Percentiles rank a stretch among this genome's conserved stretches.
Conservation (phyloP, 2,329 filamentous ascomycete species). For the Sphaerostilbella broomeana region DNA sequence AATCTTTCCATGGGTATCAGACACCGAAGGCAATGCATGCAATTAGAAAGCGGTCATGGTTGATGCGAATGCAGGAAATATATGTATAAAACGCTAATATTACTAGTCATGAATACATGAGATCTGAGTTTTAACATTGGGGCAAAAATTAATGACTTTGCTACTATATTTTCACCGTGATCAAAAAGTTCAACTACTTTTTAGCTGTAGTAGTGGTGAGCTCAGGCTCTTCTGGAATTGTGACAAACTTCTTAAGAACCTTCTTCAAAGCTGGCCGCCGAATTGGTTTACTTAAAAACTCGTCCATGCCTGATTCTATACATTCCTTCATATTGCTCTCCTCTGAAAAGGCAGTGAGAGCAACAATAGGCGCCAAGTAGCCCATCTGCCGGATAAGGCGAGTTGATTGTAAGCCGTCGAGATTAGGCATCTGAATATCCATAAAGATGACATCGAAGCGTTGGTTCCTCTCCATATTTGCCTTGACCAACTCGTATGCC, state of each 20-base stretch:
- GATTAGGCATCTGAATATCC: conserved; percentile 93
- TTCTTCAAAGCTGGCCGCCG: conserved; percentile 78
- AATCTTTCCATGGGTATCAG: too few species aligned
- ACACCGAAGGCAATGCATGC: too few species aligned
- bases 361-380: conserved; percentile 82
- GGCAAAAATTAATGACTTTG: too few species aligned
- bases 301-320: conserved; percentile 86
- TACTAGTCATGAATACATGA: too few species aligned
- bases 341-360: conserved; percentile 82
- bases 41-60: too few species aligned
- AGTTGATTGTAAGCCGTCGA: conserved; percentile 83
- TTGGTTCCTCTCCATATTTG: conserved; percentile 65
- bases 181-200: too few species aligned
- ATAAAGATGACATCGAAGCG: conserved; percentile 88
- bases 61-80: too few species aligned
- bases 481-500: conserved; percentile 78
- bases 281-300: conserved; percentile 74
- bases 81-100: too few species aligned
- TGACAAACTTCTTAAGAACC: conserved; percentile 76
- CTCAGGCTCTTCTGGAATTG: conserved; percentile 62
- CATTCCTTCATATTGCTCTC: conserved; percentile 83
- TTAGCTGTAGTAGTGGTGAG: too few species aligned
- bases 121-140: too few species aligned
- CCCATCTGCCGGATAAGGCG: conserved; percentile 79
- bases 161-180: too few species aligned